Evolutionary conservation across 2,329 filamentous ascomycete species (phyloP).

Genomic region (Aspergillus candidus): DNA sequence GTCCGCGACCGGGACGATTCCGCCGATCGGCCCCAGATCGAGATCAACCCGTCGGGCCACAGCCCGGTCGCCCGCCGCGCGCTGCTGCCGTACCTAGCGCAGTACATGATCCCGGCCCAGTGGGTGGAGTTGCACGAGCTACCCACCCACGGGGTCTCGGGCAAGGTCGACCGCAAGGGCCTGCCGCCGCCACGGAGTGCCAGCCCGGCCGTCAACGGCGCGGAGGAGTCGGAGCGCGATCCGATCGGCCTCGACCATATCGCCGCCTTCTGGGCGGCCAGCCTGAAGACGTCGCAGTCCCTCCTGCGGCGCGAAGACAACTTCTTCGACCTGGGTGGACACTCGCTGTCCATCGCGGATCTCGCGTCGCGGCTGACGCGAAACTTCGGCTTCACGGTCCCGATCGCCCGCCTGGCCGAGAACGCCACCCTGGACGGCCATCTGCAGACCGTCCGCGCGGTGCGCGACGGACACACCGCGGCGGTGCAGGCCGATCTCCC

Average conservation of each 20-base stretch:
- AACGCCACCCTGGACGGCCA: conserved; percentile 68
- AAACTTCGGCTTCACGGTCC: conserved; percentile 66
- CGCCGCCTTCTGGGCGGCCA: conserved; percentile 64
- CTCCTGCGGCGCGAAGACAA: conserved; percentile 63
- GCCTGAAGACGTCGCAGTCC: conserved; percentile 58
- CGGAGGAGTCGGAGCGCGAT: conserved; percentile 50
- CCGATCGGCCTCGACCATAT: conserved; percentile 62
- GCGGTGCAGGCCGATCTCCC: conserved; percentile 71
- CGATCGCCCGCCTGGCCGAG: conserved; percentile 64
- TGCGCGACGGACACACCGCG: conserved; percentile 66
- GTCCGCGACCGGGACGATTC: conserved; percentile 58
- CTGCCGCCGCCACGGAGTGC: conserved; percentile 60
- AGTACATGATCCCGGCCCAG: conserved; percentile 75
- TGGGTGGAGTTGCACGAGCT: conserved; percentile 68
- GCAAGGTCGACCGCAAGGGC: conserved; percentile 68
- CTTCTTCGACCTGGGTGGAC: conserved; percentile 76
- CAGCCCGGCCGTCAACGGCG: conserved; percentile 37
- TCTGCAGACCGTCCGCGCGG: conserved; percentile 61
- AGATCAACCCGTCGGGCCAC: conserved; percentile 65
- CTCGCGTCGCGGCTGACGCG: conserved; percentile 64
- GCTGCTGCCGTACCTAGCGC: conserved; percentile 62
- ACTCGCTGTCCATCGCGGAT: conserved; percentile 71
- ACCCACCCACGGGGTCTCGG: conserved; percentile 71
- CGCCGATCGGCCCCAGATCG: conserved; percentile 54
- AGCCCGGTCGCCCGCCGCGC: conserved; percentile 62